Evolutionary conservation across 805 yeast species (phyloP).

Genomic region (Candida chilensis): DNA sequence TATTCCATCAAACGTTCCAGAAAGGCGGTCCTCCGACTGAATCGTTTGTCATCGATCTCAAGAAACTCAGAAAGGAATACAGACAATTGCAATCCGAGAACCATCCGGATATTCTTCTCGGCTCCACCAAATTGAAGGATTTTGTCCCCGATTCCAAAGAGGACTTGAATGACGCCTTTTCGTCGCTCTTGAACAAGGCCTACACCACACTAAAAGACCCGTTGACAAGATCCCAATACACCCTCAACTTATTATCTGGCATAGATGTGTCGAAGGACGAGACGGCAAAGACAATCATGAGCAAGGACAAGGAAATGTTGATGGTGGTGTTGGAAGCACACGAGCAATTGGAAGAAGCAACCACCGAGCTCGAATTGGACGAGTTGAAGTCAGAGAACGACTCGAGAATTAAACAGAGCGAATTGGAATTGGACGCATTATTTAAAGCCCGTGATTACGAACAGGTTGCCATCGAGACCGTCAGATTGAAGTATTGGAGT

Average conservation of each 20-base stretch:
- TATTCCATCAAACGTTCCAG: conserved; percentile 75
- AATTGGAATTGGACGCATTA: conserved; percentile 32
- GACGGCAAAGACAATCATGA: conserved; percentile 28
- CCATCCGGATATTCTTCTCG: conserved; percentile 68
- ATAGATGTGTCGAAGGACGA: conserved; percentile 57
- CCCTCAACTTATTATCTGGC: conserved; percentile 31
- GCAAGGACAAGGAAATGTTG: conserved; percentile 45
- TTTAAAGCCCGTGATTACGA: conserved; percentile 42
- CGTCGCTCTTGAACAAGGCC: conserved; percentile 61
- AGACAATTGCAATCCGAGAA: conserved; percentile 58
- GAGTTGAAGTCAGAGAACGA: conserved; percentile 47
- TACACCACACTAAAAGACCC: conserved; percentile 68
- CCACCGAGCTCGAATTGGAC: conserved; percentile 46
- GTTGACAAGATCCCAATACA: conserved; percentile 56
- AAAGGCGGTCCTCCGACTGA: conserved; percentile 54
- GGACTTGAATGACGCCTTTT: conserved; percentile 24
- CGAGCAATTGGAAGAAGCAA: conserved; percentile 68
- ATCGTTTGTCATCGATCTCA: conserved; percentile 46
- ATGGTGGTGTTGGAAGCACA: conserved; percentile 79
- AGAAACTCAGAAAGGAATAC: conserved; percentile 63
- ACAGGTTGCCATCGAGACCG: conserved; percentile 54
- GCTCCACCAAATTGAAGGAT: conserved; percentile 10
- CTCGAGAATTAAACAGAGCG: conserved; percentile 38
- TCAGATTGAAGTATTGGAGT: conserved; percentile 75
- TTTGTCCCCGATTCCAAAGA: conserved; percentile 3